Percentiles rank a stretch among this genome's conserved stretches.
These are phyloP conservation scores for Penicillium nucicola DNA, from an alignment of 495 filamentous ascomycete species.

Conservation along the genomic window DNA sequence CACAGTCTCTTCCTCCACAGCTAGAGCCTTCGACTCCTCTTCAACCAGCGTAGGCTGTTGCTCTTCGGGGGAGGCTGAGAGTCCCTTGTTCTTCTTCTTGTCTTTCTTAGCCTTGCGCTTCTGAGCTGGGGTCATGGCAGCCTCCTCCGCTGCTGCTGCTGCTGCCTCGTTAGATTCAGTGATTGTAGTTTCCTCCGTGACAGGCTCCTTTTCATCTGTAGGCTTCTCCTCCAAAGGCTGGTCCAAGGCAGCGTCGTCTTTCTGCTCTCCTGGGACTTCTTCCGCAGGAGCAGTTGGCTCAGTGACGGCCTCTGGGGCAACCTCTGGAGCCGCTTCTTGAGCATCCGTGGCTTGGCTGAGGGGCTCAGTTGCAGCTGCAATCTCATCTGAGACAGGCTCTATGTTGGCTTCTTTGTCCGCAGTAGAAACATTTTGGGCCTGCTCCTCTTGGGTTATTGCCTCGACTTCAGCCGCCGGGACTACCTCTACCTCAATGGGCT, in stretches of 20 bases:
- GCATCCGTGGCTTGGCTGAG: background rate
- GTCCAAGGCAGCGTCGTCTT: background rate
- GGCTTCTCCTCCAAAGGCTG: background rate
- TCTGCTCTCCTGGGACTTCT: background rate
- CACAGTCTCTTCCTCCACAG: background rate
- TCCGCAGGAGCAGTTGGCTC: background rate
- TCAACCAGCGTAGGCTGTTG: background rate
- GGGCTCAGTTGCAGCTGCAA: background rate
- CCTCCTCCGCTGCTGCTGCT: background rate
- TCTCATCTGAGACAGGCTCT: background rate
- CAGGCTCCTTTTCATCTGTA: background rate
- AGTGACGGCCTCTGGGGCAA: background rate
- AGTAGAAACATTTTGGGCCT: background rate
- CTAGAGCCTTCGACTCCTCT: background rate
- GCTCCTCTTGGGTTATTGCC: background rate
- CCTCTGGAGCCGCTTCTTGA: background rate
- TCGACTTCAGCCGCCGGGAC: background rate
- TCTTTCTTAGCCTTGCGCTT: conserved; percentile 10
- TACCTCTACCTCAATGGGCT: background rate
- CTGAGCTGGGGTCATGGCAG: background rate
- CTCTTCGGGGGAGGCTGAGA: background rate
- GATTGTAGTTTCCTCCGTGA: conserved; percentile 1
- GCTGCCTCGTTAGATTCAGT: background rate
- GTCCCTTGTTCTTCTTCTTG: conserved; percentile 5
- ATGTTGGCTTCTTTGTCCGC: background rate